Evolutionary conservation across 2,329 filamentous ascomycete species (phyloP).

Genomic region (Hypoxylon sp.): DNA sequence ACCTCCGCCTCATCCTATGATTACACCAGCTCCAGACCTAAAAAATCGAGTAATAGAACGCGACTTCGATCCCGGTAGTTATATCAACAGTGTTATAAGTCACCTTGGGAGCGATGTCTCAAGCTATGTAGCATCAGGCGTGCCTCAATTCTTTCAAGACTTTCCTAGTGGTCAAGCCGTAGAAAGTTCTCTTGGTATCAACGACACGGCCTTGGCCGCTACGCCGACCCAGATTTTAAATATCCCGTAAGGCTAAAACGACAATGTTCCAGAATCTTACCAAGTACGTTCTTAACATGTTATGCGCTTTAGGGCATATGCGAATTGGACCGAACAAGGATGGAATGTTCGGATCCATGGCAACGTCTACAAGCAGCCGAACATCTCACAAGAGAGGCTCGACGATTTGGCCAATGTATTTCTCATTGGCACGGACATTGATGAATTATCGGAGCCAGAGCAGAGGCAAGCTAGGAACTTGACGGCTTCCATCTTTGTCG

Average conservation of each 20-base stretch:
- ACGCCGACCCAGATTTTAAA: slow-evolving; percentile 80
- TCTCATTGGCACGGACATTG: slow-evolving; percentile 74
- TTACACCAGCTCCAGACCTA: slow-evolving; percentile 63
- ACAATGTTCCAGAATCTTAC: slow-evolving; percentile 53
- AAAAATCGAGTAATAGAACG: slow-evolving; percentile 59
- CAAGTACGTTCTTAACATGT: slow-evolving; percentile 13
- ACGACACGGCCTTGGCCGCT: slow-evolving; percentile 70
- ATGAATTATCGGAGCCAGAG: slow-evolving; percentile 70
- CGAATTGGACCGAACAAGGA: slow-evolving; percentile 83
- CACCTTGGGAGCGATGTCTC: slow-evolving; percentile 70
- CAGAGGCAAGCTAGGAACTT: slow-evolving; percentile 80
- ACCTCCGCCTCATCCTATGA: slow-evolving; percentile 58
- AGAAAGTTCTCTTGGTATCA: slow-evolving; percentile 72
- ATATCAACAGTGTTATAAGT: slow-evolving; percentile 66
- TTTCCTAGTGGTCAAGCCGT: slow-evolving; percentile 75
- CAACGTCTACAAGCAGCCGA: slow-evolving; percentile 85
- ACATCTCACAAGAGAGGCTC: slow-evolving; percentile 74
- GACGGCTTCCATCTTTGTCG: slow-evolving; percentile 80
- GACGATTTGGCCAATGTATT: slow-evolving; percentile 80
- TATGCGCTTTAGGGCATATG: slow-evolving; percentile 63
- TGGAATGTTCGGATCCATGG: slow-evolving; percentile 85
- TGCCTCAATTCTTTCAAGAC: slow-evolving; percentile 77
- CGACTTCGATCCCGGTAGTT: slow-evolving; percentile 63
- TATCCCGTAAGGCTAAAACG: slow-evolving; percentile 62
- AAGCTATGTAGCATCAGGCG: slow-evolving; percentile 73